A percentile compares a stretch with the other conserved stretches of the same genome.
phyloP scores from a whole-genome alignment of 176 grass and related monocot genomes.

The Metroxylon sagu region DNA sequence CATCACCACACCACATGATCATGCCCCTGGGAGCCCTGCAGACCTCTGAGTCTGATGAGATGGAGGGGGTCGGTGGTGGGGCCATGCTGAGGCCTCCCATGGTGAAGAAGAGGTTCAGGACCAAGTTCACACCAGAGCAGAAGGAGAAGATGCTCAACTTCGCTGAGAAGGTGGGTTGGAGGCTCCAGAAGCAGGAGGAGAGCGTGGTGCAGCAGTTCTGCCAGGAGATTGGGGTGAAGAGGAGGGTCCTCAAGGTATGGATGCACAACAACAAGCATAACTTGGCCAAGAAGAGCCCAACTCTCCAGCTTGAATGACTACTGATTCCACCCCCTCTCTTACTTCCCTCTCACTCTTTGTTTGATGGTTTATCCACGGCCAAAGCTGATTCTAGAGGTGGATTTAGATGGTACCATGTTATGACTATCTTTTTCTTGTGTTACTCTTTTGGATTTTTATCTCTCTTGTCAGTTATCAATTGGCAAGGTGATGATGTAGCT shows the following conservation, averaged over 20 bases:
- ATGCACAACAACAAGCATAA: conserved; percentile 23
- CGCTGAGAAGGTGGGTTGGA: conserved; percentile 16
- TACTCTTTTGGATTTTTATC: neutral
- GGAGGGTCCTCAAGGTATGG: conserved; percentile 21
- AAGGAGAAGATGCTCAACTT: conserved; percentile 19
- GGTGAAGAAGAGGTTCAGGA: conserved; percentile 19
- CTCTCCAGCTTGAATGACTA: conserved; percentile 10
- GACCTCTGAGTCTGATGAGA: conserved; percentile 6
- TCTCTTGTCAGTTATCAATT: neutral
- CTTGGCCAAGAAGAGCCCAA: conserved; percentile 3
- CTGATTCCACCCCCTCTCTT: neutral
- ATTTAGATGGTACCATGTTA: neutral
- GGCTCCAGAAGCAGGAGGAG: conserved; percentile 19
- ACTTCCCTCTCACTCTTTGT: neutral
- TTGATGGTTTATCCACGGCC: neutral
- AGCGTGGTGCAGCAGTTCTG: conserved; percentile 24
- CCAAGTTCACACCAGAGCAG: conserved; percentile 12
- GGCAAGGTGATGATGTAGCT: neutral
- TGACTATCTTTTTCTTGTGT: neutral
- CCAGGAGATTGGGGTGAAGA: conserved; percentile 18
- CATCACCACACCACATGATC: conserved; percentile 4
- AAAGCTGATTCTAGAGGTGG: neutral
- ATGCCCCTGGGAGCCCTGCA: conserved; percentile 14
- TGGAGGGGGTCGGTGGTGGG: conserved; percentile 11
- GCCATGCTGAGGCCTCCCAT: conserved; percentile 1